Percentiles rank a stretch among this genome's conserved stretches.
Conservation (phyloP, 75 land plant genomes). For the Isoetes taiwanensis region DNA sequence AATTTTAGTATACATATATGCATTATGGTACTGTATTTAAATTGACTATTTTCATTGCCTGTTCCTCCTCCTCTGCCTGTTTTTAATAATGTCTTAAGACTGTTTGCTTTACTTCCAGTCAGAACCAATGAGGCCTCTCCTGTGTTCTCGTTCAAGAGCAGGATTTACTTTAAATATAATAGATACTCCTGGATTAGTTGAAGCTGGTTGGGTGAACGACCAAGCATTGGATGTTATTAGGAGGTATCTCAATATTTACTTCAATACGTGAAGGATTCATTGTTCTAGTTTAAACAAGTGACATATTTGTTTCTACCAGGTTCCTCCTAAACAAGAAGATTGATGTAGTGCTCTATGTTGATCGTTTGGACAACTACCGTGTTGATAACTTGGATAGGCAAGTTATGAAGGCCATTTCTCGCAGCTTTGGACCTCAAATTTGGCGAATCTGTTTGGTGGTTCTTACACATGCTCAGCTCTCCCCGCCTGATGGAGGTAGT, state of each 20-base stretch:
- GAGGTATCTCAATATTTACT: constrained; percentile 43
- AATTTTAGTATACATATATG: neutral
- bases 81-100: neutral
- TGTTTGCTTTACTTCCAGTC: constrained; percentile 34
- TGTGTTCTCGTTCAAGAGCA: constrained; percentile 67
- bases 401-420: constrained; percentile 60
- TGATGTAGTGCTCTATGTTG: constrained; percentile 88
- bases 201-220: constrained; percentile 82
- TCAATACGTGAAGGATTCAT: too few species aligned
- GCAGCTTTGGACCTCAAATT: constrained; percentile 77
- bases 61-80: too few species aligned
- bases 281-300: too few species aligned
- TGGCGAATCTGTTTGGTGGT: constrained; percentile 64
- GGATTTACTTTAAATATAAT: constrained; percentile 88
- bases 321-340: constrained; percentile 88
- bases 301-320: too few species aligned
- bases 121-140: constrained; percentile 61
- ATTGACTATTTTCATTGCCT: neutral
- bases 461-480: constrained; percentile 91
- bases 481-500: constrained; percentile 77
- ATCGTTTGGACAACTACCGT: constrained; percentile 86
- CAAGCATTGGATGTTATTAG: constrained; percentile 73
- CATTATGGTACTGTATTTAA: neutral
- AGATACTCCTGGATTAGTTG: constrained; percentile 89
- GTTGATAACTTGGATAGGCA: constrained; percentile 86